These are phyloP conservation scores for Spiromastix sp. DNA, from an alignment of 2,329 filamentous ascomycete species.

Conservation along the genomic window DNA sequence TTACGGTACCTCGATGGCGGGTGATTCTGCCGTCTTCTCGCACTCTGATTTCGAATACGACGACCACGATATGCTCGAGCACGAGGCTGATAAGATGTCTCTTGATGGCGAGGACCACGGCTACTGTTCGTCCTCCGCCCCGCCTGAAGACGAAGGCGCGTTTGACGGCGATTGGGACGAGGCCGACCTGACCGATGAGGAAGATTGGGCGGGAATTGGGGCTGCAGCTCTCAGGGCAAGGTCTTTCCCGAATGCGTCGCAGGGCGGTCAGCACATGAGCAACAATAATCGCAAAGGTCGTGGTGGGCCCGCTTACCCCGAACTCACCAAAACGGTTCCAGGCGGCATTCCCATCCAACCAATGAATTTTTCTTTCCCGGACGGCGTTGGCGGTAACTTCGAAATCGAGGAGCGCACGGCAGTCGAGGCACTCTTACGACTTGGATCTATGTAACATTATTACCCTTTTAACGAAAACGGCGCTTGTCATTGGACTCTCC, in stretches of 20 bases:
- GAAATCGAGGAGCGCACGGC: conserved; percentile 38
- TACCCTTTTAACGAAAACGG: conserved; percentile 10
- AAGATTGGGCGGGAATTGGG: conserved; percentile 88
- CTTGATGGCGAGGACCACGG: conserved; percentile 53
- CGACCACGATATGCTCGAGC: conserved; percentile 60
- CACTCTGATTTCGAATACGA: conserved; percentile 54
- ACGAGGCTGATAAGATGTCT: conserved; percentile 94
- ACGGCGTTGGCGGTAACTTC: conserved; percentile 20
- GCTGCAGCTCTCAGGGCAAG: conserved; percentile 69
- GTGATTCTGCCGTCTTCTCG: conserved; percentile 65
- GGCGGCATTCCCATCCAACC: conserved; percentile 24
- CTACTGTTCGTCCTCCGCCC: conserved; percentile 68
- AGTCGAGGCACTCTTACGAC: conserved; percentile 37
- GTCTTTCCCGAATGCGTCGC: conserved; percentile 39
- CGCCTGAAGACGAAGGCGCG: conserved; percentile 49
- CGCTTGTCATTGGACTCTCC: conserved; percentile 1
- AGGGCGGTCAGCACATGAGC: conserved; percentile 29
- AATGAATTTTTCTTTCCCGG: conserved; percentile 21
- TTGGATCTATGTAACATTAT: conserved; percentile 37
- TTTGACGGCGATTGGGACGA: conserved; percentile 71
- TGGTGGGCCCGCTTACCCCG: conserved; percentile 27
- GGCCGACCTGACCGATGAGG: conserved; percentile 83
- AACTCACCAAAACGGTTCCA: conserved; percentile 31
- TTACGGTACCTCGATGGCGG: conserved; percentile 53
- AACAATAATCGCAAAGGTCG: conserved; percentile 18